Evolutionary conservation across 768 basidiomycete genomes (phyloP).

Genomic region (Pisolithus sp.): DNA sequence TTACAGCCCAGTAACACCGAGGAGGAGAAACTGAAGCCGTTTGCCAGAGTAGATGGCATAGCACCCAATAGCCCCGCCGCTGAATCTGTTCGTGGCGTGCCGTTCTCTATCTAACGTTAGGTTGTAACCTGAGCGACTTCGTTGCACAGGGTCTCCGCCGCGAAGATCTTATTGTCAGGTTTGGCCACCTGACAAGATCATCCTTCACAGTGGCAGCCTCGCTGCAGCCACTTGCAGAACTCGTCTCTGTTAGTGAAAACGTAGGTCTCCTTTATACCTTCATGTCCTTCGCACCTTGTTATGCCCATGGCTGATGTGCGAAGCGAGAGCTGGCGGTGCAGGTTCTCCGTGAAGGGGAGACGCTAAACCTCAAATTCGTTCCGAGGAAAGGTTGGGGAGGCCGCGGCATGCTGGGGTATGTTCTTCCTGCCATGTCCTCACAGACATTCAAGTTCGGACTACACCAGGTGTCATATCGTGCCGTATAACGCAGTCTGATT

Average conservation of each 20-base stretch:
- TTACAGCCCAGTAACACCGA: slow-evolving; percentile 14
- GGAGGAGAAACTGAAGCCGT: slow-evolving; percentile 35
- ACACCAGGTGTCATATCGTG: slow-evolving; percentile 54
- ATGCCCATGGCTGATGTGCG: slow-evolving; percentile 1
- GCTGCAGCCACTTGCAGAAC: slow-evolving; percentile 60
- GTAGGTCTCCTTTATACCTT: slow-evolving; percentile 35
- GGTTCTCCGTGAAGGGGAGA: slow-evolving; percentile 46
- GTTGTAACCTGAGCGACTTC: slow-evolving; percentile 1
- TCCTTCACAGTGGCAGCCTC: slow-evolving; percentile 45
- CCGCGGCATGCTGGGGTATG: slow-evolving; percentile 76
- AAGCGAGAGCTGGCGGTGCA: slow-evolving; percentile 57
- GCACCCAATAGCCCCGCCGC: slow-evolving; percentile 79
- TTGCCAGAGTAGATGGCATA: slow-evolving; percentile 79
- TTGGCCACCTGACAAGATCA: slow-evolving; percentile 53
- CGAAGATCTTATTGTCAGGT: slow-evolving; percentile 68
- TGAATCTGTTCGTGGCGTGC: slow-evolving; percentile 54
- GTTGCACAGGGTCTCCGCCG: slow-evolving; percentile 53
- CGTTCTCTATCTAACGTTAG: not conserved
- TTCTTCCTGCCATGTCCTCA: not conserved
- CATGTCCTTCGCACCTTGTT: not conserved
- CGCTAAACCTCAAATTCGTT: slow-evolving; percentile 47
- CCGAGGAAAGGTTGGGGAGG: slow-evolving; percentile 84
- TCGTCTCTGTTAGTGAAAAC: slow-evolving; percentile 77
- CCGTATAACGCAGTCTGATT: slow-evolving; percentile 32
- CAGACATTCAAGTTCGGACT: slow-evolving; percentile 2